Percentiles rank a stretch among this genome's conserved stretches.
Conservation (phyloP, 177 flowering plant genomes). For the Telopea speciosissima region DNA sequence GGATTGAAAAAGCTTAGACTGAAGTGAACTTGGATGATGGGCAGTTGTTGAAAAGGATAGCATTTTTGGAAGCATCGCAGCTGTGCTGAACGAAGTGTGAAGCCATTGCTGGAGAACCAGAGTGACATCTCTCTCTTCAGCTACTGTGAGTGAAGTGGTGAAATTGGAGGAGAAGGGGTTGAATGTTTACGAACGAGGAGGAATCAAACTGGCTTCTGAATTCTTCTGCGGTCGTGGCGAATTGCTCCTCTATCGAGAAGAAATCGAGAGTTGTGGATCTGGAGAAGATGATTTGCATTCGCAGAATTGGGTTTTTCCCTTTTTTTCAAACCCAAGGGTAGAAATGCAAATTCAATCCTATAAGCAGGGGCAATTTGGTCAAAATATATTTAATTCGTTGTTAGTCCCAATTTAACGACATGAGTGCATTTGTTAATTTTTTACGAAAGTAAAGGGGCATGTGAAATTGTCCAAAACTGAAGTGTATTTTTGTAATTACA, state of each 20-base stretch:
- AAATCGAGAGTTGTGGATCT: no score
- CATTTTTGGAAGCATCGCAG: slow-evolving; percentile 17
- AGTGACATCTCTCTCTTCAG: slow-evolving; percentile 29
- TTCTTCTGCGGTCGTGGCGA: slow-evolving; percentile 5
- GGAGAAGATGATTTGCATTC: no score
- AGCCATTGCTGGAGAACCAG: slow-evolving; percentile 27
- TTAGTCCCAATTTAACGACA: no score
- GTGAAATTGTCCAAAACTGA: no score
- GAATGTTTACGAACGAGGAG: neutral
- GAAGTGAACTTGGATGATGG: slow-evolving; percentile 34
- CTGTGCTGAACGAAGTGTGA: slow-evolving; percentile 31
- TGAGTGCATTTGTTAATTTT: no score
- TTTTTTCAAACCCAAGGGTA: no score
- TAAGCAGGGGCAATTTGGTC: no score
- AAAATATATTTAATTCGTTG: no score
- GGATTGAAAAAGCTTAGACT: slow-evolving; percentile 20
- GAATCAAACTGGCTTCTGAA: neutral
- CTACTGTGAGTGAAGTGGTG: neutral
- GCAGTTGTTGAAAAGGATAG: slow-evolving; percentile 24
- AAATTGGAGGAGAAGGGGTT: neutral
- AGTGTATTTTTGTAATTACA: no score
- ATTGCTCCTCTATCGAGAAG: neutral
- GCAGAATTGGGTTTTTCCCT: no score
- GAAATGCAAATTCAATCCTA: no score
- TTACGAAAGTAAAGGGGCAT: no score